Evolutionary conservation across 2,329 filamentous ascomycete species (phyloP), one percentile per base, ranked within the genome.

Genomic region (Balansia obtecta): DNA sequence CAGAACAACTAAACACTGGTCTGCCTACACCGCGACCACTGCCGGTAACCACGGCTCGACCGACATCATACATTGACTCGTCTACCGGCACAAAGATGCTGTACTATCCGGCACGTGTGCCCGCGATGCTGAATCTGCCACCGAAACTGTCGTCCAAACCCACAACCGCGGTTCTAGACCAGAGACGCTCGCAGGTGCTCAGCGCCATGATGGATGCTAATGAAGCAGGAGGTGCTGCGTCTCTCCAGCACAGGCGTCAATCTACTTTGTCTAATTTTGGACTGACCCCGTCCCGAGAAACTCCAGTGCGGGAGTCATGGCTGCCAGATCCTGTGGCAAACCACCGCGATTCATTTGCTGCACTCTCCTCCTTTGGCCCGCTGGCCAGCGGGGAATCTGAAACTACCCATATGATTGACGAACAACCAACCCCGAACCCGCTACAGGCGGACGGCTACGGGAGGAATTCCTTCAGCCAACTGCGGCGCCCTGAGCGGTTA

Each of bases 81-180:
- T 71, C 75, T 27, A 83, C 83, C 1, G 84, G 81, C 4, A 81
- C 91, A 56, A 74, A 83, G 58, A 95, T 97, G 87, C 80, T 95
- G 10, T 97, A 85, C 67, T 98, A 98, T 64, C 93, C 93, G 13
- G 93, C 93, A 3, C 90, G 88, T 1, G 93, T 98, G 2, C 93
- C 93, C 3, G 83, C 86, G 54, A 90, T 95, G 83, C 76, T 98
- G 51, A 97, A 95, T 59, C 71, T 98, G 12, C 93, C 93, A 1
- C 88, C 89, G 43, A 86, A 88, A 59, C 71, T 97, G 47, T 95
- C 90, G 1, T 86, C 83, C 59, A 76, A 82, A 48, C 81, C 85
- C 9, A 78, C 84, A 49, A 69, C 78, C 2, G 69, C 74, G 10
- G 75, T 82, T 5, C 76, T 82, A 50, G 83, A 88, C 50, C 77